Conservation (phyloP, 495 filamentous ascomycete species). For the Tetracladium marchalianum region DNA sequence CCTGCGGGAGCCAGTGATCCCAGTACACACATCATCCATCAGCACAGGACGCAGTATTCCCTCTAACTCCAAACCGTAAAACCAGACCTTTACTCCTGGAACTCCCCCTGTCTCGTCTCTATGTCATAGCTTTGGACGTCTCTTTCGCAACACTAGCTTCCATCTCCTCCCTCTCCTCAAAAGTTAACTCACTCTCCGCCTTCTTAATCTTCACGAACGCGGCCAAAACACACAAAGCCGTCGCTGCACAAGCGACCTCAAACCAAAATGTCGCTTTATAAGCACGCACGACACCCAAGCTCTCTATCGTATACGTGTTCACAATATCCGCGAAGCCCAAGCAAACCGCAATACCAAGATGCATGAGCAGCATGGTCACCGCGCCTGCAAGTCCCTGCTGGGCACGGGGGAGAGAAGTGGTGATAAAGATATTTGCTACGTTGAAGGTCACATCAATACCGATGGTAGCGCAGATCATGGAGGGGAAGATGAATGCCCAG, state of each 20-base stretch:
- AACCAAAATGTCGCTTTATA: conserved; percentile 65
- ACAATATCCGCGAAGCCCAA: conserved; percentile 64
- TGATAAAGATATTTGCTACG: conserved; percentile 77
- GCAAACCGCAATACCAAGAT: conserved; percentile 77
- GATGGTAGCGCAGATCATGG: conserved; percentile 73
- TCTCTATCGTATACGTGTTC: conserved; percentile 37
- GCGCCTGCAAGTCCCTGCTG: conserved; percentile 73
- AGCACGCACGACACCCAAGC: conserved; percentile 33
- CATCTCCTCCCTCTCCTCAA: conserved; percentile 47
- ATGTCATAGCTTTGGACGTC: background rate
- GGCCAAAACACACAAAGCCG: conserved; percentile 47
- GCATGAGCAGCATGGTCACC: conserved; percentile 41
- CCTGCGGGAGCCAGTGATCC: too few species aligned
- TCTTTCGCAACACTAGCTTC: conserved; percentile 9
- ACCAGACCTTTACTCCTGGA: background rate
- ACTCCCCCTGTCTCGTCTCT: background rate
- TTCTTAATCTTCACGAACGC: conserved; percentile 54
- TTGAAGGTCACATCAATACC: conserved; percentile 82
- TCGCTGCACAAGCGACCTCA: conserved; percentile 43
- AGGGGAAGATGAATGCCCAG: conserved; percentile 65
- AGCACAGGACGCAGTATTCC: too few species aligned
- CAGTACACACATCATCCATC: too few species aligned
- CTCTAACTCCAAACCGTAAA: too few species aligned
- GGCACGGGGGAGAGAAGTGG: conserved; percentile 56
- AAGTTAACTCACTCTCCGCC: conserved; percentile 59